phyloP scores from a whole-genome alignment of 768 basidiomycete genomes.

The Thelephora aurantiotincta region DNA sequence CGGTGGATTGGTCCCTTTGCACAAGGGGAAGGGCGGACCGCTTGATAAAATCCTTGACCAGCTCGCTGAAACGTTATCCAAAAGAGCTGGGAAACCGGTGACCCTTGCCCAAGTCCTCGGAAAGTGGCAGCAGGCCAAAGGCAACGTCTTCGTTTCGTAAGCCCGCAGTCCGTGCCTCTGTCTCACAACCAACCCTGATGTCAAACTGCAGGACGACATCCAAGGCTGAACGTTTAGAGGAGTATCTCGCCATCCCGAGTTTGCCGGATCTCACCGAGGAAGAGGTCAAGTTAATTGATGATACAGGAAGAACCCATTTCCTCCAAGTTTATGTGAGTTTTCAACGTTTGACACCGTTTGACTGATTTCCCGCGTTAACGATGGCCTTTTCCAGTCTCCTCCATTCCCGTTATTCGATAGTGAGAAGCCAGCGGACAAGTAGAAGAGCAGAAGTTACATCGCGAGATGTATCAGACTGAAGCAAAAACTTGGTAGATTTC shows the following conservation, averaged over 20 bases:
- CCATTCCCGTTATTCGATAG: no score
- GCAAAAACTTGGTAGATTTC: no score
- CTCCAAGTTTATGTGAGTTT: no score
- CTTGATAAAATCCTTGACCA: conserved; percentile 22
- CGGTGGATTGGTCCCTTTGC: conserved; percentile 25
- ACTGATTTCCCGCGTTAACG: no score
- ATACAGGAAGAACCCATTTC: conserved; percentile 8
- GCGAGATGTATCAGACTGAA: no score
- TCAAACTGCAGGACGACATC: conserved; percentile 20
- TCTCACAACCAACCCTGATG: neutral
- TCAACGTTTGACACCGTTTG: no score
- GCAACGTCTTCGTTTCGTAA: conserved; percentile 19
- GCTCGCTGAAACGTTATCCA: conserved; percentile 15
- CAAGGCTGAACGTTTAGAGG: conserved; percentile 27
- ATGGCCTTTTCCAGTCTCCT: no score
- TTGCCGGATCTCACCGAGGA: conserved; percentile 19
- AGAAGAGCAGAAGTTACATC: no score
- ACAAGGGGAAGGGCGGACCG: conserved; percentile 22
- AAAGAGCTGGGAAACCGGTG: conserved; percentile 11
- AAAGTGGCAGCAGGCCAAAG: conserved; percentile 19
- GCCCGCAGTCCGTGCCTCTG: neutral
- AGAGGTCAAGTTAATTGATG: conserved; percentile 16
- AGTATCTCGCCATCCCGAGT: conserved; percentile 31
- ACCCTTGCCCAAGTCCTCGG: conserved; percentile 17
- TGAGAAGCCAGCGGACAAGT: no score